Conservation (phyloP, 2,329 filamentous ascomycete genomes). For the Alternaria conjuncta region DNA sequence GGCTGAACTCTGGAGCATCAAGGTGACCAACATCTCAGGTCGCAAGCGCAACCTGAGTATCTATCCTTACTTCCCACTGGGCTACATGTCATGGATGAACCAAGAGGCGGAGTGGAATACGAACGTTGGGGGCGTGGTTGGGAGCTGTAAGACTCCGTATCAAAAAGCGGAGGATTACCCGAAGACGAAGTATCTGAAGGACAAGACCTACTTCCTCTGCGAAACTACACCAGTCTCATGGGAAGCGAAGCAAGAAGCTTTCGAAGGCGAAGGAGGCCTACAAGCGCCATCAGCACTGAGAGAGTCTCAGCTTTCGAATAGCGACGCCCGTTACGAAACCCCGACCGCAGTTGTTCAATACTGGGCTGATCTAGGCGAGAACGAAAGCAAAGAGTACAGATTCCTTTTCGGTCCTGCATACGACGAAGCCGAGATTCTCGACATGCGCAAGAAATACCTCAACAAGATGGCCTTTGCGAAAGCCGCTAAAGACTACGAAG, state of each 20-base stretch:
- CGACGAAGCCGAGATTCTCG: constrained; percentile 58
- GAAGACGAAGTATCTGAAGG: constrained; percentile 64
- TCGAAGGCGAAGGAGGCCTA: constrained; percentile 64
- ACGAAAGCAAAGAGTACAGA: constrained; percentile 56
- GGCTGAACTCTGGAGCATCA: constrained; percentile 63
- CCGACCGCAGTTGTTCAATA: constrained; percentile 63
- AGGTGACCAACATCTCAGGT: constrained; percentile 58
- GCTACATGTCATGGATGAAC: constrained; percentile 70
- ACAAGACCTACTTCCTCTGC: constrained; percentile 65
- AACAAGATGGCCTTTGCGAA: constrained; percentile 57
- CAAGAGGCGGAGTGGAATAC: constrained; percentile 61
- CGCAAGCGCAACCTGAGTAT: constrained; percentile 58
- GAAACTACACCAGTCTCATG: constrained; percentile 60
- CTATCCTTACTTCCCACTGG: constrained; percentile 64
- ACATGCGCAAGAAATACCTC: constrained; percentile 58
- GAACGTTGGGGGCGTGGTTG: constrained; percentile 59
- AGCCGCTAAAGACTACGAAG: constrained; percentile 57
- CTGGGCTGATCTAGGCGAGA: constrained; percentile 49
- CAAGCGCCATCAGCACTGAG: constrained; percentile 58
- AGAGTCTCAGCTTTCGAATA: constrained; percentile 49
- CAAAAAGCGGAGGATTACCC: constrained; percentile 64
- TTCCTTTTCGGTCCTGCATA: constrained; percentile 64
- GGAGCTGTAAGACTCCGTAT: constrained; percentile 62
- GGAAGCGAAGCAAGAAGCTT: constrained; percentile 60
- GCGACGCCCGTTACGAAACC: constrained; percentile 63